Percentiles rank a stretch among this genome's conserved stretches.
phyloP scores from a whole-genome alignment of 441 rosid species.

The Jatropha multifida region DNA sequence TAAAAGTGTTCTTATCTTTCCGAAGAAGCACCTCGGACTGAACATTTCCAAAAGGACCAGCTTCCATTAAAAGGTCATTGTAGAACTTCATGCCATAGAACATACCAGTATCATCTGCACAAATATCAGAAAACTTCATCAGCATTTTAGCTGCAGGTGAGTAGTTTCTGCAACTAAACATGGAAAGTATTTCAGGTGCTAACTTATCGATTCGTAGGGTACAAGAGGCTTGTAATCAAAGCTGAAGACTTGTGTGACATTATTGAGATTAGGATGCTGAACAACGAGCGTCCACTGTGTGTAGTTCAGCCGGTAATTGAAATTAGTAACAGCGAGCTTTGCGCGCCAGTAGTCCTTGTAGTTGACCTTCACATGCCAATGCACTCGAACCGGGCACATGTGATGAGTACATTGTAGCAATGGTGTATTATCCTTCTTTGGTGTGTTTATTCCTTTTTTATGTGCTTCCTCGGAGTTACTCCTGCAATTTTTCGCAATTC shows the following conservation, averaged over 20 bases:
- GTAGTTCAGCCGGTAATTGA: constrained; percentile 84
- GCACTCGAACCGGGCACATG: constrained; percentile 90
- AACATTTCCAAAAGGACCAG: constrained; percentile 61
- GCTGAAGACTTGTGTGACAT: constrained; percentile 85
- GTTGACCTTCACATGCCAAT: constrained; percentile 91
- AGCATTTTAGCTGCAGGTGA: constrained; percentile 8
- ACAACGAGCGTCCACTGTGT: constrained; percentile 86
- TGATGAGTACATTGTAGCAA: constrained; percentile 90
- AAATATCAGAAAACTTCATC: constrained; percentile 9
- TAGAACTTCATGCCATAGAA: constrained; percentile 64
- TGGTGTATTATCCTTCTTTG: constrained; percentile 62
- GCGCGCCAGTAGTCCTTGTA: constrained; percentile 87
- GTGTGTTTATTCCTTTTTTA: constrained; percentile 51
- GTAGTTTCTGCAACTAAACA: constrained; percentile 6
- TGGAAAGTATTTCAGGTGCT: constrained; percentile 27
- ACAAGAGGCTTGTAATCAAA: constrained; percentile 82
- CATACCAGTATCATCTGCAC: constrained; percentile 69
- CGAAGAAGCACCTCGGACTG: constrained; percentile 63
- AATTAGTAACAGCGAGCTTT: constrained; percentile 81
- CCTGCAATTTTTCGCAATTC: constrained; percentile 45
- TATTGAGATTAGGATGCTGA: constrained; percentile 90
- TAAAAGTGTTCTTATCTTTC: constrained; percentile 63
- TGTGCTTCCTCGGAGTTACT: constrained; percentile 54
- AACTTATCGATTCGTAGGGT: constrained; percentile 78
- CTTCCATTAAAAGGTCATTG: constrained; percentile 70